These are phyloP conservation scores for Neophaeococcomyces mojaviensis DNA, from an alignment of 2,329 filamentous ascomycete species.

Conservation along the genomic window DNA sequence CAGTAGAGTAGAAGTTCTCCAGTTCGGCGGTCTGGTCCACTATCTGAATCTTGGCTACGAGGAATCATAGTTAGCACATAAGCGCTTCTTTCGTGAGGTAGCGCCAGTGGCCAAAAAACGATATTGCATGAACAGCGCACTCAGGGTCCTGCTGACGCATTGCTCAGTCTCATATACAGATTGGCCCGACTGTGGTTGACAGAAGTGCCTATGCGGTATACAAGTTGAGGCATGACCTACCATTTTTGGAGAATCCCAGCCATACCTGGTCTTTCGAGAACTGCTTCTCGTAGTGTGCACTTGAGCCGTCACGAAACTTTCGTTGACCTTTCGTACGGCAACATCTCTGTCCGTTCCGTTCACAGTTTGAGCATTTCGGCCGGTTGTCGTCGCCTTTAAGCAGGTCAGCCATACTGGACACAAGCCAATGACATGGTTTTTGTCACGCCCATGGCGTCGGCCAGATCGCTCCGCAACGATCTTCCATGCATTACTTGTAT, in stretches of 20 bases:
- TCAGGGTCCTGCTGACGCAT: background rate
- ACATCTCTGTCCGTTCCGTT: conserved; percentile 18
- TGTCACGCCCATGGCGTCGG: background rate
- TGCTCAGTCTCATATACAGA: background rate
- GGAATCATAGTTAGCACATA: background rate
- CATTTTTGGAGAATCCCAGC: conserved; percentile 22
- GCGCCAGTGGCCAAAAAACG: background rate
- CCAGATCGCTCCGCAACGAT: background rate
- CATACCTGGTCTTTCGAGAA: conserved; percentile 23
- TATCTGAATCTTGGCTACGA: conserved; percentile 22
- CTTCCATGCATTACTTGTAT: background rate
- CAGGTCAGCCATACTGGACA: conserved; percentile 12
- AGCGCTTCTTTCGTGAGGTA: background rate
- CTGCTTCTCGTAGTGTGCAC: conserved; percentile 20
- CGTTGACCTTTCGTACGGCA: conserved; percentile 18
- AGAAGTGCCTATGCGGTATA: conserved; percentile 1
- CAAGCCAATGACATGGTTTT: background rate
- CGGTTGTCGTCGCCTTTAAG: conserved; percentile 19
- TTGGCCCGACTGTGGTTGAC: conserved; percentile 6
- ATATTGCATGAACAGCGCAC: background rate
- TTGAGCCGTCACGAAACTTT: conserved; percentile 23
- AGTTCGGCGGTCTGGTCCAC: conserved; percentile 22
- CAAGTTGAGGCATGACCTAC: conserved; percentile 15
- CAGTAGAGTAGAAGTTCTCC: conserved; percentile 23
- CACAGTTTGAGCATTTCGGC: conserved; percentile 23